Evolutionary conservation across 352 stramenopile species (phyloP).

Genomic region (Aphanomyces euteiches): DNA sequence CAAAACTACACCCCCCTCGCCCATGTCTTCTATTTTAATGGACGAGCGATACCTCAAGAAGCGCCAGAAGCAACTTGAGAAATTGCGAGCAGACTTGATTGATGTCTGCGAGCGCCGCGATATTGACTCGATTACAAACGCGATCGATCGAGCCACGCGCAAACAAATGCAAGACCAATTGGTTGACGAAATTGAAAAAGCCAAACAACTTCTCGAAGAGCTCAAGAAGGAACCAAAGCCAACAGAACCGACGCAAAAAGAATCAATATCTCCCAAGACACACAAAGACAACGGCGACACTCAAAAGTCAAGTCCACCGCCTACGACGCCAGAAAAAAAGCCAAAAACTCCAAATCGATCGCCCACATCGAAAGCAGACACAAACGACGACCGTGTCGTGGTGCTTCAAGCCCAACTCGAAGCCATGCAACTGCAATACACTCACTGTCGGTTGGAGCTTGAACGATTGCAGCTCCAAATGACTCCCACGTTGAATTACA

Average conservation of each 20-base stretch:
- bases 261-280: neutral
- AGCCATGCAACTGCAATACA: conserved; percentile 1
- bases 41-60: conserved; percentile 78
- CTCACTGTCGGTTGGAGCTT: conserved; percentile 1
- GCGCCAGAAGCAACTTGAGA: conserved; percentile 67
- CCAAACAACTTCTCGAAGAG: conserved; percentile 44
- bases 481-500: conserved; percentile 4
- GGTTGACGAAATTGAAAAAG: conserved; percentile 47
- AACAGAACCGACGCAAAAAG: neutral
- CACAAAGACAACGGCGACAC: neutral
- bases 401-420: conserved; percentile 8
- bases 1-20: neutral
- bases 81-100: conserved; percentile 49
- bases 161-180: conserved; percentile 76
- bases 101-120: conserved; percentile 45
- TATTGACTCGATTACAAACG: conserved; percentile 49
- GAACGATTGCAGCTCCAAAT: conserved; percentile 4
- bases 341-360: neutral
- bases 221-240: conserved; percentile 34
- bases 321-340: neutral
- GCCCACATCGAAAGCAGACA: neutral
- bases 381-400: neutral
- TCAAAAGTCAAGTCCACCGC: neutral
- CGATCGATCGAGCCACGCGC: conserved; percentile 58
- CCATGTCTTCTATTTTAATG: conserved; percentile 42